Conservation (phyloP, 176 grass and related monocot species). For the Poa annua region DNA sequence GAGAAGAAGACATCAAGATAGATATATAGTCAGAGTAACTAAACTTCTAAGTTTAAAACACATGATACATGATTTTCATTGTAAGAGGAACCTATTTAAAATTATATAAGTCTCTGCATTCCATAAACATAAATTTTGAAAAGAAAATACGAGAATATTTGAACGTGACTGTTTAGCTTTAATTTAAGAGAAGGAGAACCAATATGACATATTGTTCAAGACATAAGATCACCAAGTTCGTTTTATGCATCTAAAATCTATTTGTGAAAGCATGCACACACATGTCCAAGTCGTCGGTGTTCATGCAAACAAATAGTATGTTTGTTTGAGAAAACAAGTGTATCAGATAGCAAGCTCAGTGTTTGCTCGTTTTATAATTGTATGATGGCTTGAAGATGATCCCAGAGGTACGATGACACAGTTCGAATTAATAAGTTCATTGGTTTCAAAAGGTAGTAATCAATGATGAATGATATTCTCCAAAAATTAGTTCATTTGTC, state of each 20-base stretch:
- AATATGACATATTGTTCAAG: not conserved
- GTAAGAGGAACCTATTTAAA: not conserved
- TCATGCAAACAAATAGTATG: not conserved
- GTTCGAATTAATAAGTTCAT: not conserved
- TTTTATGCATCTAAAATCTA: slow-evolving; percentile 14
- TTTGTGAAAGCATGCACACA: not conserved
- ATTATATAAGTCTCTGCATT: not conserved
- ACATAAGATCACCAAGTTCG: slow-evolving; percentile 8
- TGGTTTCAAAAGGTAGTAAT: not conserved
- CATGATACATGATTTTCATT: not conserved
- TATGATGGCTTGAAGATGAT: not conserved
- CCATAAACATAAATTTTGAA: slow-evolving; percentile 1
- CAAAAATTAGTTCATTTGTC: not conserved
- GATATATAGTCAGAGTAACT: not conserved
- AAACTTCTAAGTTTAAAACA: not conserved
- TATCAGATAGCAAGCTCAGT: not conserved
- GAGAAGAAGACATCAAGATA: not conserved
- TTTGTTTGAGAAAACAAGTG: not conserved
- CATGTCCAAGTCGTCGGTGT: not conserved
- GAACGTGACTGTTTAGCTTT: not conserved
- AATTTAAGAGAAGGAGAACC: not conserved
- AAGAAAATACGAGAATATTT: not conserved
- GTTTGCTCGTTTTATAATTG: not conserved
- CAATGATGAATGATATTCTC: not conserved
- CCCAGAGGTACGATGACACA: not conserved